Base-by-base conservation (phyloP, 2,329 filamentous ascomycete species). In the Aspergillus hortae region DNA sequence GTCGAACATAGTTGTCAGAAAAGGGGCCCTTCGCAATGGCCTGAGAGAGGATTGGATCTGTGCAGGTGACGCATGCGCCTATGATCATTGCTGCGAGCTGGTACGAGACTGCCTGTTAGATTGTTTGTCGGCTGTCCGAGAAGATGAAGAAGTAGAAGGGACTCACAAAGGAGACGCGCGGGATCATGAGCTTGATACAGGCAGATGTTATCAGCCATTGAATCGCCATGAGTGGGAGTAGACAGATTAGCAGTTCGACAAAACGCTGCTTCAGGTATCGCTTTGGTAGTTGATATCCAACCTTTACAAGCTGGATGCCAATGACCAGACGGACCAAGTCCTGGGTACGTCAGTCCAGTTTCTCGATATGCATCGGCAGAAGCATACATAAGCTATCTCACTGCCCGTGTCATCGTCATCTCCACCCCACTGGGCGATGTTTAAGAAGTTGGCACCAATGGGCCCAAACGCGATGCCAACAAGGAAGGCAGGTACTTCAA, bases 1-100 rank as follows among this genome's bases (percentile, higher is more conserved):
- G 76, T 9, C 78, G 73, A 2, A 86, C 82, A 52, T 78, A 85
- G 53, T 83, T 84, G 59, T 86, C 82, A 0, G 83, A 76, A 57
- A 86, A 85, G 0, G 81, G 79, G 0, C 82, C 82, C 62, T 85
- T 85, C 15, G 82, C 83, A 14, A 85, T 76, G 23, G 81, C 80
- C 58, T 85, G 82, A 0, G 81, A 84, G 4, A 86, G 70, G n/a
- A 85, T 74, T 0, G 82, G 82, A 54, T 85, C 83, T 0, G 82
- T 86, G 51, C 77, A 83, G 3, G 82, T 84, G 10, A 85, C 81
- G 46, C 80, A 84, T 0, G 82, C 81, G 2, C 76, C 82, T 53
- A 86, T 82, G 17, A 82, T 81, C 38, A 86, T 68, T 1, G 80
- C 75, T 2, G 79, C 72, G 2, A 83, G 70, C 69, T 73, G 32